Evolutionary conservation across 805 yeast species (phyloP), one percentile per base, ranked within the genome.

Genomic region (Kluyveromyces lactis): DNA sequence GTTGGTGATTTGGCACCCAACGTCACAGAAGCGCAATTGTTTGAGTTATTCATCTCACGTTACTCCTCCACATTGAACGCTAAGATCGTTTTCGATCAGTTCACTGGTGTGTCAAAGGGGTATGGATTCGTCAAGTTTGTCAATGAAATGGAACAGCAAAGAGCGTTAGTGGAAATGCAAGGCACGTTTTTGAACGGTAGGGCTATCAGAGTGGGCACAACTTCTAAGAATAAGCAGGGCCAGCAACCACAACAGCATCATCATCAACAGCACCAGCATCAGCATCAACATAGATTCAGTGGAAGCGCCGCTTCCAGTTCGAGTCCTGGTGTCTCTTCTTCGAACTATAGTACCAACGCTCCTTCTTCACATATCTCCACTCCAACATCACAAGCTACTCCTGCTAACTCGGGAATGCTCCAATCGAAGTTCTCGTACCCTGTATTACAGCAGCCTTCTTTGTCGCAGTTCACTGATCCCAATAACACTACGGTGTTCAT

Each of bases 41-140:
- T 73, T 42, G 81, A 81, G 37, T 67, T 75, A 31, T 87, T 89
- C 63, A 78, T 75, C 44, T 62, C 75, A 4, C 73, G 77, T 43
- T 87, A 75, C 55, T 79, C 89, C 1, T 81, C 89, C 5, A 77
- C 86, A 39, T 71, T 77, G 38, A 79, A 81, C 48, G 92, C 79
- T 5, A 86, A 82, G 53, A 75, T 87, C 45, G 86, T 87, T 79
- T 59, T 73, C 36, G 95, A 87, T 58, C 79, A 77, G 28, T 55
- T 61, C 10, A 78, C 95, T 1, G 80, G 81, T 23, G 70, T 70
- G 36, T 75, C 90, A 5, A 79, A 84, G 53, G 95, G 95, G 10
- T 87, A 82, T 60, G 97, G 96, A 2, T 89, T 89, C 65, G 85
- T 86, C n/a, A 76, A 85, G 45, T 86, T 87, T 55, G 53, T 68